Evolutionary conservation across 192 early-diverging fungal species (phyloP).

Genomic region (Backusella mclennaniae): DNA sequence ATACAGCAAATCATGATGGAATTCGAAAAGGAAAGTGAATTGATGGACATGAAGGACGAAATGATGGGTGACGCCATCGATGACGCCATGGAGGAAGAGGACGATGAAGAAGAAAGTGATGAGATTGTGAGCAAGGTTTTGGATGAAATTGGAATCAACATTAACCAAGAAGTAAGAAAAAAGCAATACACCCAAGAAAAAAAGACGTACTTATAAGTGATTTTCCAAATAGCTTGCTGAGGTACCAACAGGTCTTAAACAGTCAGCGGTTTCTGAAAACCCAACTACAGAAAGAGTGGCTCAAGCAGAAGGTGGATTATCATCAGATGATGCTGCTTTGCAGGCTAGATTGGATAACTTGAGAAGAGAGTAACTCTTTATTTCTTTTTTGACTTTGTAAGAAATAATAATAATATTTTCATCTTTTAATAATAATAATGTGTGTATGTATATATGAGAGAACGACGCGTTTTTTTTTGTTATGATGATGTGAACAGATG

Average conservation of each 20-base stretch:
- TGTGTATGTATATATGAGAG: neutral
- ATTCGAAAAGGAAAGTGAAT: slow-evolving; percentile 90
- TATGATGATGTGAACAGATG: neutral
- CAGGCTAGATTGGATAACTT: slow-evolving; percentile 89
- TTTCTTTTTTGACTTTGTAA: neutral
- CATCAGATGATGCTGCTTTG: slow-evolving; percentile 75
- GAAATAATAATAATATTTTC: neutral
- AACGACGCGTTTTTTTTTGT: neutral
- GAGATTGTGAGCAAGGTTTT: slow-evolving; percentile 90
- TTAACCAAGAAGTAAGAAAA: slow-evolving; percentile 67
- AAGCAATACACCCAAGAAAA: neutral
- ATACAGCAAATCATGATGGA: slow-evolving; percentile 98
- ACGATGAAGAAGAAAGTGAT: slow-evolving; percentile 91
- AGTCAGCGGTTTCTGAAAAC: slow-evolving; percentile 28
- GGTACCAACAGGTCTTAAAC: slow-evolving; percentile 43
- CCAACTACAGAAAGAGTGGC: slow-evolving; percentile 48
- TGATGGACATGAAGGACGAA: slow-evolving; percentile 99
- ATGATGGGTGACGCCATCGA: slow-evolving; percentile 99
- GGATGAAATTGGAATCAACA: slow-evolving; percentile 91
- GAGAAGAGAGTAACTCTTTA: slow-evolving; percentile 66
- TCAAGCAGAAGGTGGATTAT: slow-evolving; percentile 50
- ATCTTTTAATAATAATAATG: neutral
- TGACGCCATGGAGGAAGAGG: slow-evolving; percentile 91
- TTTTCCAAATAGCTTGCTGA: slow-evolving; percentile 40
- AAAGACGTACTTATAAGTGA: neutral